Evolutionary conservation across 2,329 filamentous ascomycete genomes (phyloP).

Genomic region (Xylaria sp.): DNA sequence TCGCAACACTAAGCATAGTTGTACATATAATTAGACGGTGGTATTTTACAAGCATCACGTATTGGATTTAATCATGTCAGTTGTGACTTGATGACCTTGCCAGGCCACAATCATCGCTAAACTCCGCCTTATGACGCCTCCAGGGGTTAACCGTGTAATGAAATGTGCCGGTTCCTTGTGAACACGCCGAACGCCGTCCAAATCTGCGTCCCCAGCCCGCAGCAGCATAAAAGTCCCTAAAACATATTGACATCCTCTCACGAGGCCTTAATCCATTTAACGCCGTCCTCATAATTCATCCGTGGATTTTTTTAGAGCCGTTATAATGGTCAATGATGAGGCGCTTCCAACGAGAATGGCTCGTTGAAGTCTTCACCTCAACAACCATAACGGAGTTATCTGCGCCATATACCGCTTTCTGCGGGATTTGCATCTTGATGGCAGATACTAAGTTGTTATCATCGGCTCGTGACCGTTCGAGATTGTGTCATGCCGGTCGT

Average conservation of each 20-base stretch:
- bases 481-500: slow-evolving; percentile 37
- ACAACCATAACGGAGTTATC: neutral
- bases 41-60: slow-evolving; percentile 33
- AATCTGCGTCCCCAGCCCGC: neutral
- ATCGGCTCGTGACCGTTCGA: slow-evolving; percentile 61
- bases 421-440: neutral
- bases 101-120: neutral
- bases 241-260: neutral
- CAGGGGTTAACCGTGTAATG: neutral
- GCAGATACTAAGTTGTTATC: slow-evolving; percentile 59
- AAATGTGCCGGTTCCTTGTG: neutral
- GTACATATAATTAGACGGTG: slow-evolving; percentile 42
- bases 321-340: neutral
- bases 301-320: neutral
- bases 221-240: neutral
- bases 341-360: neutral
- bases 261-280: slow-evolving; percentile 5
- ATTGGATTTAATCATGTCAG: slow-evolving; percentile 1
- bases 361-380: neutral
- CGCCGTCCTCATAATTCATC: slow-evolving; percentile 23
- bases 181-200: slow-evolving; percentile 12
- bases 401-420: neutral
- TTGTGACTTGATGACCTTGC: neutral
- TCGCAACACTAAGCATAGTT: slow-evolving; percentile 28
- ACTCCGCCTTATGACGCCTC: neutral